Conservation (phyloP, 345 rosid genomes). For the Kernera saxatilis region DNA sequence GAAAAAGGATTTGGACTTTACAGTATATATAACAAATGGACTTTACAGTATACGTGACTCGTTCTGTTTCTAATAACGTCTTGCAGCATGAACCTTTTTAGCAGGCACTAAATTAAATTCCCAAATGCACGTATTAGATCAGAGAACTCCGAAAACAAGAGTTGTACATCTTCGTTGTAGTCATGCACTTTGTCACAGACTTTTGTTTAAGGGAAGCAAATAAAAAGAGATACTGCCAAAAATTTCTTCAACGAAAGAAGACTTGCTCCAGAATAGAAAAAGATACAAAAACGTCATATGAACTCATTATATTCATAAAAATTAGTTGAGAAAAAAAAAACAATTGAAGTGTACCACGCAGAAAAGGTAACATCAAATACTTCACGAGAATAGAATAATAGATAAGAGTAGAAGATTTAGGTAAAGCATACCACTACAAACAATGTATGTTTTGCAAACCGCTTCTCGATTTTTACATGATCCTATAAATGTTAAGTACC, state of each 20-base stretch:
- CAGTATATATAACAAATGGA: too few species aligned
- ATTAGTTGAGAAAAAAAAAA: background rate
- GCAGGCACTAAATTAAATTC: slow-evolving; percentile 65
- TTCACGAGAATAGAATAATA: too few species aligned
- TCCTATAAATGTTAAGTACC: slow-evolving; percentile 61
- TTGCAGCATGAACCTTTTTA: slow-evolving; percentile 78
- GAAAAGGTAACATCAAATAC: too few species aligned
- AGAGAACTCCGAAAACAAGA: slow-evolving; percentile 74
- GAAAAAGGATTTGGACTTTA: too few species aligned
- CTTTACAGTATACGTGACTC: too few species aligned
- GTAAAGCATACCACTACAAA: slow-evolving; percentile 64
- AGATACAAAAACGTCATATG: too few species aligned
- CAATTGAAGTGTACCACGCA: too few species aligned
- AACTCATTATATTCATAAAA: too few species aligned
- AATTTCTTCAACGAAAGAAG: background rate
- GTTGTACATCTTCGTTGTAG: slow-evolving; percentile 75
- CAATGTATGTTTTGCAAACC: slow-evolving; percentile 78
- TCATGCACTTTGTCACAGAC: slow-evolving; percentile 42
- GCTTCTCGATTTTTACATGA: slow-evolving; percentile 79
- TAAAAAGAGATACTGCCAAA: background rate
- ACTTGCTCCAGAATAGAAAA: background rate
- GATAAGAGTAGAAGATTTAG: background rate
- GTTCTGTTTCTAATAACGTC: too few species aligned
- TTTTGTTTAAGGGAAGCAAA: background rate
- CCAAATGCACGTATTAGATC: slow-evolving; percentile 80